These are phyloP conservation scores for Nicotiana attenuata DNA, from an alignment of 257 asterid species.

Conservation along the genomic window DNA sequence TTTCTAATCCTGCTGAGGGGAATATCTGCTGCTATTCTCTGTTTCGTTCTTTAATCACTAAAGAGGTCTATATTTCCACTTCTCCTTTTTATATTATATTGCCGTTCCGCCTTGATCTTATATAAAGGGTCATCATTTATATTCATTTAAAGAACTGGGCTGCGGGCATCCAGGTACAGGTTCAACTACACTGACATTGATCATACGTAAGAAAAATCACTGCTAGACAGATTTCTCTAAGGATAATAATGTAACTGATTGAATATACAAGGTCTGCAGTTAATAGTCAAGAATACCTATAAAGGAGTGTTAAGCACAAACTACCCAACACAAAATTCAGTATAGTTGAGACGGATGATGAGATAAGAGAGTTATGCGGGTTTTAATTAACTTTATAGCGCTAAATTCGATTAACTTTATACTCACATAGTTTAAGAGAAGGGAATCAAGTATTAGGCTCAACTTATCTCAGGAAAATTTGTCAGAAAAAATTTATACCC, in stretches of 20 bases:
- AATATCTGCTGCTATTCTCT: too few species aligned
- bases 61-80: not conserved
- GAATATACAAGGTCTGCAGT: not conserved
- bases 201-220: not conserved
- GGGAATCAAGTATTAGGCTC: not conserved
- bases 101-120: not conserved
- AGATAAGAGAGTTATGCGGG: too few species aligned
- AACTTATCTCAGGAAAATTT: not conserved
- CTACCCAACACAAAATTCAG: not conserved
- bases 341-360: not conserved
- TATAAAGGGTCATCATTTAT: not conserved
- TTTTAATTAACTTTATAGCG: too few species aligned
- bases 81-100: not conserved
- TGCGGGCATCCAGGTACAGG: not conserved
- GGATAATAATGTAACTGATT: too few species aligned
- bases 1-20: too few species aligned
- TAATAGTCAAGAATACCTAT: not conserved
- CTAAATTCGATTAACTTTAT: not conserved
- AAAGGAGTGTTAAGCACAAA: too few species aligned
- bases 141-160: not conserved
- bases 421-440: not conserved
- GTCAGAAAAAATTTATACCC: not conserved
- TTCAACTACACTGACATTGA: not conserved
- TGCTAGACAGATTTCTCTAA: not conserved
- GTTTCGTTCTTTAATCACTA: not conserved